Evolutionary conservation across 352 stramenopile species (phyloP), one percentile per base, ranked within the genome.

Genomic region (Pelagophyceae sp.): DNA sequence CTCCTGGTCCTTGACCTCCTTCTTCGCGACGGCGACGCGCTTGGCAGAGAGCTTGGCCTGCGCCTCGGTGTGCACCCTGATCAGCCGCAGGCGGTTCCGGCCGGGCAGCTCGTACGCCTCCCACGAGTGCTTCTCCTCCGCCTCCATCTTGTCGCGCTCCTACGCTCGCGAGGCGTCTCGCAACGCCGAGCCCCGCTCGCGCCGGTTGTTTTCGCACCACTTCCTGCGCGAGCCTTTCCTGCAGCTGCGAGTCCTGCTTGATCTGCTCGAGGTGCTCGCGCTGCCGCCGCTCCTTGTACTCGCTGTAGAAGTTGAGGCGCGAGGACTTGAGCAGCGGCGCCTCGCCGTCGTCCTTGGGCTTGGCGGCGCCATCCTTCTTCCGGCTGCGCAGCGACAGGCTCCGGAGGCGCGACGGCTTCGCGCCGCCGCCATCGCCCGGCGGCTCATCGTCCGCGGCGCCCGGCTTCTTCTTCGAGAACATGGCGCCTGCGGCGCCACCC

Each of bases 271-370:
- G 37, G 19, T 72, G 37, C 35, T 11, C 35, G 3, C 64, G 64
- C 35, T 72, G 64, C 64, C 19, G 3, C 64, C 32, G 11, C 35
- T 72, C 64, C 32, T 15, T 50, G 64, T 72, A 72, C 6, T 72
- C 64, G 5, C 3, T 23, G 64, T 72, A 72, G 15, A 72, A 50
- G 20, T 37, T 72, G 6, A 72, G 11, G 3, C 64, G 64, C 35
- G 64, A 72, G 15, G 6, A 20, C 29, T 70, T 70, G 23, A 70
- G 61, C 6, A 70, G 23, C 61, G 61, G 31, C 61, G n/a, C n/a
- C n/a, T n/a, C n/a, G n/a, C n/a, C n/a, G n/a, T n/a, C n/a, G n/a
- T n/a, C n/a, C n/a, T n/a, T n/a, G n/a, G n/a, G n/a, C n/a, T n/a
- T n/a, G n/a, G n/a, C n/a, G n/a, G n/a, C n/a, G n/a, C n/a, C n/a